Conservation (phyloP, 371 early-diverging fungal genomes). For the Mucor irregularis region DNA sequence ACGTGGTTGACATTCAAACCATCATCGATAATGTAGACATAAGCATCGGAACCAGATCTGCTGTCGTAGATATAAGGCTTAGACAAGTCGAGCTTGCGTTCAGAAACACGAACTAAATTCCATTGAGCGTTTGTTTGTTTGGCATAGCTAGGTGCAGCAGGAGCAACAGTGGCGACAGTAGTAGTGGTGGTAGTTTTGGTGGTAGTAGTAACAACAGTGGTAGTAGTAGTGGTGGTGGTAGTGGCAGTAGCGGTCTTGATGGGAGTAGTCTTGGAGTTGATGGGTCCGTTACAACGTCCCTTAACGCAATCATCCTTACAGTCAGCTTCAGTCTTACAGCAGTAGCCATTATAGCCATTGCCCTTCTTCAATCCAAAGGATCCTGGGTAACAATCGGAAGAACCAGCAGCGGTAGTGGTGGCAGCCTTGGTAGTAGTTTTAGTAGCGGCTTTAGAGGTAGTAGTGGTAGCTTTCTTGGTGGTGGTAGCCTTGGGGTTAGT, state of each 20-base stretch:
- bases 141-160: slow-evolving; percentile 9
- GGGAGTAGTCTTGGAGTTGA: not conserved
- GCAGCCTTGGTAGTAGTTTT: slow-evolving; percentile 5
- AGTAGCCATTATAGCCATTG: slow-evolving; percentile 2
- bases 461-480: slow-evolving; percentile 1
- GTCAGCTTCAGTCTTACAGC: slow-evolving; percentile 7
- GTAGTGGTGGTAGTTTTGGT: not conserved
- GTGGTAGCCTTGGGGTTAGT: not conserved
- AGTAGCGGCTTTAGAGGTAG: not conserved
- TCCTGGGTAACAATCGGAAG: not conserved
- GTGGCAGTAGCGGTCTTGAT: slow-evolving; percentile 5
- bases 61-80: slow-evolving; percentile 36
- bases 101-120: slow-evolving; percentile 45
- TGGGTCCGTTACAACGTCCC: slow-evolving; percentile 8
- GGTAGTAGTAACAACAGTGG: not conserved
- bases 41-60: slow-evolving; percentile 38
- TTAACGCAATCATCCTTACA: slow-evolving; percentile 6
- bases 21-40: slow-evolving; percentile 60
- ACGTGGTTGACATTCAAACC: slow-evolving; percentile 42
- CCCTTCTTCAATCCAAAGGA: not conserved
- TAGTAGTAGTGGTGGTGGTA: slow-evolving; percentile 1
- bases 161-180: not conserved
- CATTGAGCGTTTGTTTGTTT: slow-evolving; percentile 35
- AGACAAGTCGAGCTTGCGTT: slow-evolving; percentile 13
- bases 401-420: not conserved